Evolutionary conservation across 768 basidiomycete genomes (phyloP).

Genomic region (Russula sp.): DNA sequence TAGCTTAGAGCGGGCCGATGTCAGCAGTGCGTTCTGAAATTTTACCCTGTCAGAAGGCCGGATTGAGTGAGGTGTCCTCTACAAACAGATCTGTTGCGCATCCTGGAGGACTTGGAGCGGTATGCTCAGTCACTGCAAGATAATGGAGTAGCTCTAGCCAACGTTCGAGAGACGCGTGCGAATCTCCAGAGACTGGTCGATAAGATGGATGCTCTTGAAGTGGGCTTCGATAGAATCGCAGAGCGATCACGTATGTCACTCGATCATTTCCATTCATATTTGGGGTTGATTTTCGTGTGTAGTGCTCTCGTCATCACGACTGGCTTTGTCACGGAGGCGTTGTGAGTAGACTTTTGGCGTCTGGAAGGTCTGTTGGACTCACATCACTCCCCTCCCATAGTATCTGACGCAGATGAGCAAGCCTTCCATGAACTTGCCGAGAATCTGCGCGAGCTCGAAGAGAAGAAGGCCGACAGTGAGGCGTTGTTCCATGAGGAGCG

Average conservation of each 20-base stretch:
- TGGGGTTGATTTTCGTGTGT: slow-evolving; percentile 7
- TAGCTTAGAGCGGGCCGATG: slow-evolving; percentile 57
- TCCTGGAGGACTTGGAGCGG: slow-evolving; percentile 60
- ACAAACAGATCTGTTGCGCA: slow-evolving; percentile 47
- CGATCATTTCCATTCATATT: neutral
- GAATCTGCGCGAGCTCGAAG: slow-evolving; percentile 54
- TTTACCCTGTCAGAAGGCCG: neutral
- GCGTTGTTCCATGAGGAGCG: slow-evolving; percentile 53
- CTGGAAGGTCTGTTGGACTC: neutral
- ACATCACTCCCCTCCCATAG: slow-evolving; percentile 31
- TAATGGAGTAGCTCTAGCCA: slow-evolving; percentile 36
- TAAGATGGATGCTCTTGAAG: slow-evolving; percentile 74
- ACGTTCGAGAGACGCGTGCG: slow-evolving; percentile 54
- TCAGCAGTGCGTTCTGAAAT: slow-evolving; percentile 50
- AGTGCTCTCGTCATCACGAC: slow-evolving; percentile 74
- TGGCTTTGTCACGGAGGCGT: slow-evolving; percentile 60
- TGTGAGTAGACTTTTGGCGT: slow-evolving; percentile 40
- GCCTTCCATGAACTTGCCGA: slow-evolving; percentile 65
- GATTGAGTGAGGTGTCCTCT: neutral
- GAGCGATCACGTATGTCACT: slow-evolving; percentile 67
- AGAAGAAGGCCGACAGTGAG: slow-evolving; percentile 52
- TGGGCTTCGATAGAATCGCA: slow-evolving; percentile 79
- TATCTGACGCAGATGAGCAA: slow-evolving; percentile 66
- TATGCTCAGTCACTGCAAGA: slow-evolving; percentile 43
- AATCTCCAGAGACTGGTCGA: slow-evolving; percentile 61